Percentiles rank a stretch among this genome's conserved stretches.
Conservation (phyloP, 2,329 filamentous ascomycete species). For the Daldinia sp. region DNA sequence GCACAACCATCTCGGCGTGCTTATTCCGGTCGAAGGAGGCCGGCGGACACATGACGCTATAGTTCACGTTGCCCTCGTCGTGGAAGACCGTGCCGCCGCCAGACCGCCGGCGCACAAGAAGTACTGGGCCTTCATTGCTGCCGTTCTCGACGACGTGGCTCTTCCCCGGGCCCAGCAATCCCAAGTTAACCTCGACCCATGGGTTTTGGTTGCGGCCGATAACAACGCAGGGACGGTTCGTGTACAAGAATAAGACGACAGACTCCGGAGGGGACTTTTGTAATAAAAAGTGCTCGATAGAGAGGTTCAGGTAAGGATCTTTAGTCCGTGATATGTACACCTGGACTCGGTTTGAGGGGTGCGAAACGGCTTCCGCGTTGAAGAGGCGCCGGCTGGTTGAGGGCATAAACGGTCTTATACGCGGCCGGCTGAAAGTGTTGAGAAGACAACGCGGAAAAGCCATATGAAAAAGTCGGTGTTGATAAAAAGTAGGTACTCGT, state of each 20-base stretch:
- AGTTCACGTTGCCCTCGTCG: slow-evolving; percentile 92
- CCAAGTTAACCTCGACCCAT: slow-evolving; percentile 88
- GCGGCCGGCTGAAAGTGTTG: slow-evolving; percentile 6
- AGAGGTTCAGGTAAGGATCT: slow-evolving; percentile 89
- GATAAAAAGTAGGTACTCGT: not conserved
- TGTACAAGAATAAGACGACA: slow-evolving; percentile 84
- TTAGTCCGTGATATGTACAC: slow-evolving; percentile 74
- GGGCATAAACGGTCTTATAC: slow-evolving; percentile 6
- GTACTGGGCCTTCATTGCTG: slow-evolving; percentile 45
- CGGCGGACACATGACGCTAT: slow-evolving; percentile 86
- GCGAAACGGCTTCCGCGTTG: slow-evolving; percentile 52
- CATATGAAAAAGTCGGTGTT: slow-evolving; percentile 12
- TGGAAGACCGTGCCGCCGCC: slow-evolving; percentile 96
- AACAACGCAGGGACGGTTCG: slow-evolving; percentile 86
- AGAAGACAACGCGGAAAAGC: slow-evolving; percentile 29
- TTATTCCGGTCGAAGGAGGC: slow-evolving; percentile 80
- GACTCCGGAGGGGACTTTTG: slow-evolving; percentile 76
- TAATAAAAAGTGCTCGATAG: slow-evolving; percentile 90
- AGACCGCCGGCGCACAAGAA: slow-evolving; percentile 82
- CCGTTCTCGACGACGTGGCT: slow-evolving; percentile 20
- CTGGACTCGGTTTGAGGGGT: slow-evolving; percentile 62
- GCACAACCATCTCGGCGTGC: slow-evolving; percentile 91
- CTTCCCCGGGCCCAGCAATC: slow-evolving; percentile 55
- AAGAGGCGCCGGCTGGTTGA: slow-evolving; percentile 30
- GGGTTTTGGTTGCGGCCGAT: slow-evolving; percentile 98